Conservation (phyloP, 2,329 filamentous ascomycete species). For the Stemphylium beticola region DNA sequence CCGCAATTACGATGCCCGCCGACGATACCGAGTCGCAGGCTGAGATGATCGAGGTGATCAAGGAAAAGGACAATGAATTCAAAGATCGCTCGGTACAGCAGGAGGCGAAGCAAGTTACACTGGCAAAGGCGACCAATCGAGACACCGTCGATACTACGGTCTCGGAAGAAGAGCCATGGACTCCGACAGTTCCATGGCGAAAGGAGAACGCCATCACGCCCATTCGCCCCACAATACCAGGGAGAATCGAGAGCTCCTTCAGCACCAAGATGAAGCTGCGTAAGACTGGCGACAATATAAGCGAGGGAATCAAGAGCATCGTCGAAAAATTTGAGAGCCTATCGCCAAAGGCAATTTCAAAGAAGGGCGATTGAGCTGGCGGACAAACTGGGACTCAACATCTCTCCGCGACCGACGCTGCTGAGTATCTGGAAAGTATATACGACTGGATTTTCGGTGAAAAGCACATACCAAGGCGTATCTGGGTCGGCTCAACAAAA, state of each 20-base stretch:
- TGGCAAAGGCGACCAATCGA: too few species aligned
- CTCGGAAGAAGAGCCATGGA: background rate
- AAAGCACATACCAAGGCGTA: too few species aligned
- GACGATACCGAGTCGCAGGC: background rate
- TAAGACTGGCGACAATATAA: background rate
- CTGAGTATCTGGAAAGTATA: too few species aligned
- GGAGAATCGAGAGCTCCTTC: background rate
- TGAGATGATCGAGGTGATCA: background rate
- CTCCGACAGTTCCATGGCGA: background rate
- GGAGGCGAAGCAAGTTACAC: background rate
- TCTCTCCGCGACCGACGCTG: too few species aligned
- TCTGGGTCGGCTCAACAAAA: too few species aligned
- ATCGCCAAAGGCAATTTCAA: too few species aligned
- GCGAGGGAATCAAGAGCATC: constrained; percentile 3
- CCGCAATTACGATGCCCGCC: background rate
- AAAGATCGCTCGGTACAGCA: background rate
- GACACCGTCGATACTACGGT: too few species aligned
- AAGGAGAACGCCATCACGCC: background rate
- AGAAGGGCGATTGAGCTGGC: too few species aligned
- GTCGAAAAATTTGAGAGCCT: constrained; percentile 1
- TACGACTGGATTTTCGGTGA: too few species aligned
- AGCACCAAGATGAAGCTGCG: background rate
- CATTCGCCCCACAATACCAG: background rate
- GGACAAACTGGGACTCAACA: too few species aligned
- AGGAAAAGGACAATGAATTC: too few species aligned